Percentiles rank a stretch among this genome's conserved stretches.
Conservation (phyloP, 805 yeast genomes). For the Starmerella bombi region DNA sequence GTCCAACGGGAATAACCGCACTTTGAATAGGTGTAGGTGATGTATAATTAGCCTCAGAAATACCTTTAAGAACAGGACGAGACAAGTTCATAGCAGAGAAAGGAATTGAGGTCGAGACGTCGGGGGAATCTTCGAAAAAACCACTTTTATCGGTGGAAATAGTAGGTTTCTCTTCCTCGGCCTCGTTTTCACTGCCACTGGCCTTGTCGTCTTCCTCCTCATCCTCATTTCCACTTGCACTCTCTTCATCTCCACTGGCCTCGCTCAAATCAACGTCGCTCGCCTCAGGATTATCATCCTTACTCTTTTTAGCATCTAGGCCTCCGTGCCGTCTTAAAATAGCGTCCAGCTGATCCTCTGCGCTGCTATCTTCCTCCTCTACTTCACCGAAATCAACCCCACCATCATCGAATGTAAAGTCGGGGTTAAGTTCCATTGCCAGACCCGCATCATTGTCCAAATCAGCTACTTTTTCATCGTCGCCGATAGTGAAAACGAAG, state of each 20-base stretch:
- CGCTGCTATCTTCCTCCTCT: slow-evolving; percentile 40
- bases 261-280: slow-evolving; percentile 14
- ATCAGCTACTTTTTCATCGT: slow-evolving; percentile 20
- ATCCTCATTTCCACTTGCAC: slow-evolving; percentile 21
- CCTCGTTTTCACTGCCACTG: slow-evolving; percentile 26
- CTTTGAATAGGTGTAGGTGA: slow-evolving; percentile 90
- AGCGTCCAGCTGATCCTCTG: slow-evolving; percentile 51
- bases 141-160: slow-evolving; percentile 27
- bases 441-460: slow-evolving; percentile 29
- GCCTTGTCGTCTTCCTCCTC: slow-evolving; percentile 17
- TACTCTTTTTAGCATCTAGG: slow-evolving; percentile 29
- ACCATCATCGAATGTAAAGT: slow-evolving; percentile 59
- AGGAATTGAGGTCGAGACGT: slow-evolving; percentile 37
- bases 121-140: slow-evolving; percentile 26
- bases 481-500: slow-evolving; percentile 21
- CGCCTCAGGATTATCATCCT: slow-evolving; percentile 16
- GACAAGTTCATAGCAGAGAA: slow-evolving; percentile 73
- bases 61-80: slow-evolving; percentile 77
- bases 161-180: slow-evolving; percentile 27
- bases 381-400: slow-evolving; percentile 27
- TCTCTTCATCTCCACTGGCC: slow-evolving; percentile 20
- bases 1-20: slow-evolving; percentile 84
- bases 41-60: slow-evolving; percentile 67
- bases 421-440: slow-evolving; percentile 48
- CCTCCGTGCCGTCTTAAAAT: slow-evolving; percentile 84